phyloP scores from a whole-genome alignment of 2,329 filamentous ascomycete genomes.

The Fusarium caatingaense region DNA sequence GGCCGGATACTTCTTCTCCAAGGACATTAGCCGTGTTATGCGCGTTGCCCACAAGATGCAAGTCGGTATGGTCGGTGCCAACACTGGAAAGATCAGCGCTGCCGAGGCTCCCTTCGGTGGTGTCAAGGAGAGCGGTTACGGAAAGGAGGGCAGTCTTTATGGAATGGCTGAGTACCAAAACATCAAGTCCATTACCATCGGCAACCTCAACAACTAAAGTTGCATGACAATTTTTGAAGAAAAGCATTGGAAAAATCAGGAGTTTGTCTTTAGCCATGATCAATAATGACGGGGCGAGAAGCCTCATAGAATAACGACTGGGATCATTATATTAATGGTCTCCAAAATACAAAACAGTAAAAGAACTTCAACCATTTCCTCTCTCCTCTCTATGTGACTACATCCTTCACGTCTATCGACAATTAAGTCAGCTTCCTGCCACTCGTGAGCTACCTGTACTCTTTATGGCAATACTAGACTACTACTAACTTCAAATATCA shows the following conservation, averaged over 20 bases:
- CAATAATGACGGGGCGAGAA: slow-evolving; percentile 41
- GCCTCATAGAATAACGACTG: slow-evolving; percentile 21
- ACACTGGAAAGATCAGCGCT: slow-evolving; percentile 50
- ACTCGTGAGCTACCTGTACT: not conserved
- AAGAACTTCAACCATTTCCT: not conserved
- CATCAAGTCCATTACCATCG: slow-evolving; percentile 58
- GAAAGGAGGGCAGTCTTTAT: slow-evolving; percentile 58
- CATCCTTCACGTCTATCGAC: not conserved
- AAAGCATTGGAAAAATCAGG: slow-evolving; percentile 13
- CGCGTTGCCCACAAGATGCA: slow-evolving; percentile 66
- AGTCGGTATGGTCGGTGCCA: slow-evolving; percentile 74
- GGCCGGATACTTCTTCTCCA: slow-evolving; percentile 51
- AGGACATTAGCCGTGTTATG: slow-evolving; percentile 52
- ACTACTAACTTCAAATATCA: not conserved
- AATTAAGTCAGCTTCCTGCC: not conserved
- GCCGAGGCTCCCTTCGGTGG: slow-evolving; percentile 52
- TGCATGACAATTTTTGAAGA: not conserved
- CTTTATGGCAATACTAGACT: not conserved
- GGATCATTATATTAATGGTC: not conserved
- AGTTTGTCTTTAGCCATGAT: slow-evolving; percentile 38
- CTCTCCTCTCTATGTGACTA: not conserved
- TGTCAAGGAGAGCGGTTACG: slow-evolving; percentile 52
- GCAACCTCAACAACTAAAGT: slow-evolving; percentile 42
- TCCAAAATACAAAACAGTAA: slow-evolving; percentile 27
- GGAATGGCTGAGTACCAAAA: slow-evolving; percentile 59